These are phyloP conservation scores for Tremella mesenterica DNA, from an alignment of 768 basidiomycete species.

Conservation along the genomic window DNA sequence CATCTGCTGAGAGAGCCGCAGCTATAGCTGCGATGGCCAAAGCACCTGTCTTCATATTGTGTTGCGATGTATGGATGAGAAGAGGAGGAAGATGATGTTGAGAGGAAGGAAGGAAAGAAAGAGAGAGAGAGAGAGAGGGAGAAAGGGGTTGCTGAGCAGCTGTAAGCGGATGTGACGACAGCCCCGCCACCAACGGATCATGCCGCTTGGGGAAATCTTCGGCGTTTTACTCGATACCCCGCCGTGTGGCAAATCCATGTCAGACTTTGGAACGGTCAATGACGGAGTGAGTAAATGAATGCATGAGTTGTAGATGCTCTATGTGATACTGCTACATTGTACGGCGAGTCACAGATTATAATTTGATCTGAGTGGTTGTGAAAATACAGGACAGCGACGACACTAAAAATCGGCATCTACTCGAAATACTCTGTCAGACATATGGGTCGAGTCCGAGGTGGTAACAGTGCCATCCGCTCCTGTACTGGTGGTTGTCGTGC, in stretches of 20 bases:
- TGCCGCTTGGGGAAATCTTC: too few relatives aligned
- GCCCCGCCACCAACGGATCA: neutral
- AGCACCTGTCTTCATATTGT: slow-evolving; percentile 39
- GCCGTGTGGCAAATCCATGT: too few relatives aligned
- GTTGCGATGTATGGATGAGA: neutral
- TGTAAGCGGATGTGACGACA: slow-evolving; percentile 13
- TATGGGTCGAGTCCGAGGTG: neutral
- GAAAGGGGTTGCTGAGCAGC: neutral
- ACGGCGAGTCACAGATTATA: too few relatives aligned
- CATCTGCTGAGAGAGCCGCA: slow-evolving; percentile 41
- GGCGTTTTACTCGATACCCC: too few relatives aligned
- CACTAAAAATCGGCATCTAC: slow-evolving; percentile 46
- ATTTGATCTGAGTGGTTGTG: neutral
- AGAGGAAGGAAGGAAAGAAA: slow-evolving; percentile 1
- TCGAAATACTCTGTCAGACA: slow-evolving; percentile 35
- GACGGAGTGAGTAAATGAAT: neutral
- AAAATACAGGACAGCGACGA: neutral
- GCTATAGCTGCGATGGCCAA: slow-evolving; percentile 37
- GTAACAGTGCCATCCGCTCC: too few relatives aligned
- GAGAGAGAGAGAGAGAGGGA: slow-evolving; percentile 1
- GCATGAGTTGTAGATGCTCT: neutral
- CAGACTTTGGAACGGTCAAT: neutral
- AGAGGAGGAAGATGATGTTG: neutral
- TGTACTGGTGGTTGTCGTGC: too few relatives aligned
- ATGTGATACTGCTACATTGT: neutral